These are phyloP conservation scores for Panicum virgatum DNA, from an alignment of 202 grass and related monocot genomes.

Conservation along the genomic window DNA sequence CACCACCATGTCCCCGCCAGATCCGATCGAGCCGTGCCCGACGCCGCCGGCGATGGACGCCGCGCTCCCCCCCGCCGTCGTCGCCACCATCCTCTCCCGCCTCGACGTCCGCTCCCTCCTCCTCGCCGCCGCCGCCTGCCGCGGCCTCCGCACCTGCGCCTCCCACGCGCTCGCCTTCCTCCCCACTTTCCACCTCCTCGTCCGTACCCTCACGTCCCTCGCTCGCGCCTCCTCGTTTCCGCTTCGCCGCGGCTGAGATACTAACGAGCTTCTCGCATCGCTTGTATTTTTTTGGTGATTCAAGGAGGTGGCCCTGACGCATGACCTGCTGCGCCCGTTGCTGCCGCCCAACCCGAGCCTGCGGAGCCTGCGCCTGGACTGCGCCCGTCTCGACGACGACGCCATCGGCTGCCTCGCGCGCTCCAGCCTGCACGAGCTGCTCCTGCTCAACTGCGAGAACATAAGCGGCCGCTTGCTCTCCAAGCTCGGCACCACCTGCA, in stretches of 20 bases:
- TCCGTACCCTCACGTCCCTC: constrained; percentile 51
- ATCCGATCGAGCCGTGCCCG: constrained; percentile 48
- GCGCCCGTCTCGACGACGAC: constrained; percentile 62
- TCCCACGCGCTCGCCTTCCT: constrained; percentile 66
- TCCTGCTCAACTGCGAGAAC: constrained; percentile 73
- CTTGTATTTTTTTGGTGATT: constrained; percentile 6
- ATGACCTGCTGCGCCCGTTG: constrained; percentile 62
- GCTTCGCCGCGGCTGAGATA: background rate
- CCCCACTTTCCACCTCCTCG: constrained; percentile 69
- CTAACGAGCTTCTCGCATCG: constrained; percentile 12
- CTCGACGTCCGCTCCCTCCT: constrained; percentile 82
- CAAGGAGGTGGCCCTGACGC: constrained; percentile 68
- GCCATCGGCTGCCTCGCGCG: constrained; percentile 62
- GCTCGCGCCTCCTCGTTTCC: background rate
- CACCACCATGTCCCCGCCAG: constrained; percentile 35
- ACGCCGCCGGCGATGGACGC: constrained; percentile 56
- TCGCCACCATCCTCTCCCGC: constrained; percentile 77
- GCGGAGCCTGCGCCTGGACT: constrained; percentile 76
- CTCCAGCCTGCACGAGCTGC: constrained; percentile 68
- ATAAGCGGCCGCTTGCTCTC: constrained; percentile 75
- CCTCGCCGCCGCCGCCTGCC: constrained; percentile 55
- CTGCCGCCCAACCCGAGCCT: constrained; percentile 64
- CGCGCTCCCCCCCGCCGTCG: constrained; percentile 54
- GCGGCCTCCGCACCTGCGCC: constrained; percentile 57
- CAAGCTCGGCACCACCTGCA: constrained; percentile 67